These are phyloP conservation scores for Polyporus tsugae DNA, from an alignment of 1,284 basidiomycete species.

Conservation along the genomic window DNA sequence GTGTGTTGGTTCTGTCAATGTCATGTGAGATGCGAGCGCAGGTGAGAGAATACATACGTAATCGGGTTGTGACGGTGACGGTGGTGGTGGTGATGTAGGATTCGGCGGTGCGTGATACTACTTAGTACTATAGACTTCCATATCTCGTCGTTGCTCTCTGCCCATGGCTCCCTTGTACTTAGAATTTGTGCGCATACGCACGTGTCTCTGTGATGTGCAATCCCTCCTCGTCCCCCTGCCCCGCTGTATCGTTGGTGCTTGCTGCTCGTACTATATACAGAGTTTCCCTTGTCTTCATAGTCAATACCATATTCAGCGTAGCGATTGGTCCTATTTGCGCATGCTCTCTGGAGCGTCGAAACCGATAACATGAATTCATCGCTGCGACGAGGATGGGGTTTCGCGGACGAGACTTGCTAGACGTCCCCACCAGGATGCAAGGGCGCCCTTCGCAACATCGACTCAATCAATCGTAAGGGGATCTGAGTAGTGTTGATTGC, in stretches of 20 bases:
- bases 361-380: too few relatives aligned
- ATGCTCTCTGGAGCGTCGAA: not conserved
- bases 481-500: too few relatives aligned
- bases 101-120: not conserved
- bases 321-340: not conserved
- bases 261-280: conserved; percentile 10
- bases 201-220: not conserved
- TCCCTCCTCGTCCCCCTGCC: not conserved
- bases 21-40: not conserved
- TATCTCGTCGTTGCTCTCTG: too few relatives aligned
- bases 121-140: conserved; percentile 1
- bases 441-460: too few relatives aligned
- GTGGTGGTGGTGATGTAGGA: not conserved
- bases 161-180: conserved; percentile 5
- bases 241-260: conserved; percentile 14
- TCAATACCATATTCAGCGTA: conserved; percentile 1
- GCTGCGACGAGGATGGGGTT: too few relatives aligned
- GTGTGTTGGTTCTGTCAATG: not conserved
- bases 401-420: too few relatives aligned
- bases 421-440: too few relatives aligned
- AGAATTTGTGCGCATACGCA: not conserved
- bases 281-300: not conserved
- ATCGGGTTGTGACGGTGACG: not conserved
- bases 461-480: too few relatives aligned
- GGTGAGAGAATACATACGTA: conserved; percentile 5